phyloP scores from a whole-genome alignment of 78 protist species.

The Salpingoeca rosetta region DNA sequence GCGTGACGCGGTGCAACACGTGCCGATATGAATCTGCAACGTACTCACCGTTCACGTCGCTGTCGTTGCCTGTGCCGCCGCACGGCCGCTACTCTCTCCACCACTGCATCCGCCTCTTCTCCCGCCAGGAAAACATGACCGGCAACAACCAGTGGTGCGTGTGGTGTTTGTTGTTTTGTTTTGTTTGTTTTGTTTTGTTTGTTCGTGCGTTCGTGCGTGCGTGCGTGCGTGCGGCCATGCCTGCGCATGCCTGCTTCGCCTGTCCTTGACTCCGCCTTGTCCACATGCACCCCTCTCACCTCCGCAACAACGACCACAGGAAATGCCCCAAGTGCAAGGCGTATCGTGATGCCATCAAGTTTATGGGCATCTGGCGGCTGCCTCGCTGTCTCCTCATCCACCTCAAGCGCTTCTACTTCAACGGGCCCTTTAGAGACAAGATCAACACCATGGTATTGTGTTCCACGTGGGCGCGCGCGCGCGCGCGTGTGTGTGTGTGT shows the following conservation, averaged over 20 bases:
- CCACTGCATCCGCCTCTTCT: neutral
- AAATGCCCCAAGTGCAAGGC: conserved; percentile 65
- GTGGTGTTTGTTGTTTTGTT: no score
- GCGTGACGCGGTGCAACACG: conserved; percentile 35
- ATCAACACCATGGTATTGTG: conserved; percentile 19
- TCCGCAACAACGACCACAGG: no score
- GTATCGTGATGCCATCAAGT: conserved; percentile 43
- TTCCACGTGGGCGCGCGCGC: neutral
- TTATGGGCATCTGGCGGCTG: conserved; percentile 68
- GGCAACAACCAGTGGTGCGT: neutral
- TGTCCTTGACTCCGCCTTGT: no score
- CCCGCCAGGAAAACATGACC: neutral
- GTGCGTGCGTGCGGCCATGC: no score
- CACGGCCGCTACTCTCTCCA: neutral
- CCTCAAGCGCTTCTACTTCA: conserved; percentile 79
- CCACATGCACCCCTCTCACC: no score
- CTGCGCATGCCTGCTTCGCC: no score
- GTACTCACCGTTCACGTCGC: conserved; percentile 73
- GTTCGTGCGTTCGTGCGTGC: no score
- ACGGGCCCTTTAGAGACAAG: conserved; percentile 40
- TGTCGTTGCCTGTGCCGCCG: conserved; percentile 65
- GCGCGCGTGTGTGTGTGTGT: neutral
- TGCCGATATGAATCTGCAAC: conserved; percentile 40
- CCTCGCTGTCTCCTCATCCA: conserved; percentile 77
- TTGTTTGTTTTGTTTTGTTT: no score